Percentiles rank a stretch among this genome's conserved stretches.
Evolutionary conservation across 1,139 yeast genomes (phyloP).

Genomic region (Diutina sp.): DNA sequence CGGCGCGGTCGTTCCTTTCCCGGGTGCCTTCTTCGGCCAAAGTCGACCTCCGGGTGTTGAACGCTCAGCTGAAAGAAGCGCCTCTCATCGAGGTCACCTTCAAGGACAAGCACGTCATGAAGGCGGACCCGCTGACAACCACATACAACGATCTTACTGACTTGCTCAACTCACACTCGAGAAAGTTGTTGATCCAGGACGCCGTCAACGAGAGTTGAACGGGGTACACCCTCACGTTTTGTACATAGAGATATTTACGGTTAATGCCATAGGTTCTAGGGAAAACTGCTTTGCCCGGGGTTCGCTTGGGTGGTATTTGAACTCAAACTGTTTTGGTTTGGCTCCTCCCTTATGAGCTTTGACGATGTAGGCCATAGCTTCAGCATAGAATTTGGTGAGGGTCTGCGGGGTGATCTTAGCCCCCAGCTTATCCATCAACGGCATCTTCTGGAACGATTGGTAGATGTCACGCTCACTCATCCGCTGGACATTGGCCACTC

Average conservation of each 20-base stretch:
- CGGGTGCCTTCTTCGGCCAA: slow-evolving; percentile 64
- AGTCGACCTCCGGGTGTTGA: slow-evolving; percentile 42
- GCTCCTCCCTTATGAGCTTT: background rate
- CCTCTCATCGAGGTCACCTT: slow-evolving; percentile 65
- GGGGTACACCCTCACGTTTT: background rate
- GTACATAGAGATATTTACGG: slow-evolving; percentile 1
- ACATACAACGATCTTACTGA: slow-evolving; percentile 42
- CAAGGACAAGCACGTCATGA: slow-evolving; percentile 67
- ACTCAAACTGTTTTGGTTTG: background rate
- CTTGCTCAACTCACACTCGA: slow-evolving; percentile 55
- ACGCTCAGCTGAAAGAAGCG: slow-evolving; percentile 18
- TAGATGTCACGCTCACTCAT: background rate
- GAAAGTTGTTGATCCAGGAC: slow-evolving; percentile 55
- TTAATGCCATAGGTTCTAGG: background rate
- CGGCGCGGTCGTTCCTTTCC: slow-evolving; percentile 71
- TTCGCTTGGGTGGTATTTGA: background rate
- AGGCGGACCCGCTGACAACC: slow-evolving; percentile 49
- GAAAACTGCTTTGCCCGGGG: background rate
- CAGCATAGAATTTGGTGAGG: background rate
- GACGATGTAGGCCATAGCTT: background rate
- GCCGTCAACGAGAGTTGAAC: slow-evolving; percentile 23
- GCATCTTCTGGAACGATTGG: background rate
- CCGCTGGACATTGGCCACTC: background rate
- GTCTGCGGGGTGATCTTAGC: background rate
- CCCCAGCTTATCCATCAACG: background rate